Base-by-base conservation (phyloP, 179 eudicot genomes). In the Actinidia arguta region DNA sequence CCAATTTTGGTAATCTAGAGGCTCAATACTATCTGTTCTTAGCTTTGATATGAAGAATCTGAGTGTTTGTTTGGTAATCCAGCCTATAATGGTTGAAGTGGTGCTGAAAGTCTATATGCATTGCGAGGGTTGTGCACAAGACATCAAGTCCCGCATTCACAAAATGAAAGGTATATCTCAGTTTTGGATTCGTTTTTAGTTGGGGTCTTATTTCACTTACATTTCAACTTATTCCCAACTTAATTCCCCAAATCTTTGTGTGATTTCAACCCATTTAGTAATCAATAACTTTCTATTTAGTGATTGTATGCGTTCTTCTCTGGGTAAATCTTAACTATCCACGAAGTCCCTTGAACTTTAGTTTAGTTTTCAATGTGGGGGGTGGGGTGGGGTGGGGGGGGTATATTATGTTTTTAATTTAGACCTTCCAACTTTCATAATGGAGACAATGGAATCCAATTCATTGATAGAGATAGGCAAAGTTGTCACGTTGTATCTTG, bases 61-160 rank as follows among this genome's bases (percentile, higher is more conserved):
- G 22, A 36, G 20, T 18, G 50, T 56, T 73, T 61, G 44, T 17
- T 68, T 62, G 31, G 59, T 51, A 48, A 22, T 70, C 73, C 88
- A 93, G 93, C 88, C 90, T 3, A 88, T 85, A 83, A 88, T 88
- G 31, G 61, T 89, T 0, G 89, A 85, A 75, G 92, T 87, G 42
- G 78, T 83, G 51, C 80, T 93, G 74, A 89, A 84, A 74, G 63
- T 93, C 4, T 79, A 83, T 78, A 76, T 92, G 86, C 97, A 92
- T 64, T 93, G 97, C 70, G 89, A 90, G 73, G 91, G 92, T 44
- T 93, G 97, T 75, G 93, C 87, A 3, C 80, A 80, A 48, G 88
- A 81, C 10, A 84, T 91, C 71, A 87, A 88, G 84, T 67, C 67
- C 36, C 68, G 87, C 63, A 85, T 93, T 59, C 88, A 81, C 46